Percentiles rank a stretch among this genome's conserved stretches.
phyloP scores from a whole-genome alignment of 208 protist species.

The Wallacemonas sp. region DNA sequence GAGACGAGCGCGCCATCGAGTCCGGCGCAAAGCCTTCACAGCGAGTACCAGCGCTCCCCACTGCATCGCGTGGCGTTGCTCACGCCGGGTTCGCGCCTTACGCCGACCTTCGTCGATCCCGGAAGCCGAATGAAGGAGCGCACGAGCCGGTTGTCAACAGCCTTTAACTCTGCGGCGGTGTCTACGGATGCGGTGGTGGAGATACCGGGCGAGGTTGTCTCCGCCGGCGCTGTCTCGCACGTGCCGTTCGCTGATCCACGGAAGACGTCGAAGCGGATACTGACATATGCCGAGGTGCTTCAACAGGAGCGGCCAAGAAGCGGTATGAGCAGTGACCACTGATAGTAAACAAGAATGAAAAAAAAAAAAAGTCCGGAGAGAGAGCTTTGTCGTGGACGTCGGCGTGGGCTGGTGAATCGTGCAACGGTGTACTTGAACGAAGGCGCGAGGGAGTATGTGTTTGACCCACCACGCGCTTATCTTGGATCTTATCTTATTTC shows the following conservation, averaged over 20 bases:
- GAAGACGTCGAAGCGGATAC: neutral
- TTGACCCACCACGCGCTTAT: no score
- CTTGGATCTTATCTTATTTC: no score
- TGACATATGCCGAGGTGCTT: conserved; percentile 1
- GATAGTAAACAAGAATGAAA: no score
- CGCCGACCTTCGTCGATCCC: conserved; percentile 4
- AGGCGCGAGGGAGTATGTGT: no score
- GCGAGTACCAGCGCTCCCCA: conserved; percentile 6
- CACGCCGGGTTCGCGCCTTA: neutral
- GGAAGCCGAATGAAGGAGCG: neutral
- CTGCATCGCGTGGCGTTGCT: neutral
- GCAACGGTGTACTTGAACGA: no score
- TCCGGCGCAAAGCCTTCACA: conserved; percentile 1
- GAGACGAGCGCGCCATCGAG: conserved; percentile 11
- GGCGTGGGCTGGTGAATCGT: no score
- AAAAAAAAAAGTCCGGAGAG: no score
- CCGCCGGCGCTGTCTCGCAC: neutral
- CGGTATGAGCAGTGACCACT: neutral
- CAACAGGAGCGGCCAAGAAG: neutral
- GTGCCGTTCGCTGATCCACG: neutral
- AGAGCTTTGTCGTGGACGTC: no score
- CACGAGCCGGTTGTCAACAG: neutral
- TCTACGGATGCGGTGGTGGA: conserved; percentile 1
- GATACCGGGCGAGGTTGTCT: no score
- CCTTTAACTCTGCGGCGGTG: neutral